Evolutionary conservation across 805 yeast species (phyloP).

Genomic region (Lipomyces lipofer): DNA sequence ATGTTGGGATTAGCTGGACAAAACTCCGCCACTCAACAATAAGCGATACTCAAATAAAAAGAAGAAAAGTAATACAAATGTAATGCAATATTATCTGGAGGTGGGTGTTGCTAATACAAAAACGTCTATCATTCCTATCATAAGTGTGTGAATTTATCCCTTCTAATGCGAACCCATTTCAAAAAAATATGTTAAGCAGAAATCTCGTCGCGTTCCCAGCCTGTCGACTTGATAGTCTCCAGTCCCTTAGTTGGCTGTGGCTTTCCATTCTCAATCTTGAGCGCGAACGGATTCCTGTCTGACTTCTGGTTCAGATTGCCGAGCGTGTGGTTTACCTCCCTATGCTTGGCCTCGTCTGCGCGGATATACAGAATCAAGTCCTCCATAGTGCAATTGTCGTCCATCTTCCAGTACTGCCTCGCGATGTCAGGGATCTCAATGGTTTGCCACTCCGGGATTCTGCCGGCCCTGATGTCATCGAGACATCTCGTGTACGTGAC

Average conservation of each 20-base stretch:
- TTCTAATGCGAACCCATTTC: neutral
- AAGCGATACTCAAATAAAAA: neutral
- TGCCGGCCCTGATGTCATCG: conserved; percentile 53
- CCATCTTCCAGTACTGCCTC: conserved; percentile 61
- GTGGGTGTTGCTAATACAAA: neutral
- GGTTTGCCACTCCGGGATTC: conserved; percentile 49
- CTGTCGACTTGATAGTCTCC: conserved; percentile 34
- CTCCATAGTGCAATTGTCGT: conserved; percentile 52
- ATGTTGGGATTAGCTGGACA: too few relatives aligned
- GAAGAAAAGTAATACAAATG: neutral
- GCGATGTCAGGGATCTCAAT: conserved; percentile 60
- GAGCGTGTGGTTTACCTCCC: conserved; percentile 77
- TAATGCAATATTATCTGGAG: neutral
- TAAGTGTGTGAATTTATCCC: too few relatives aligned
- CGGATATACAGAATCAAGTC: conserved; percentile 63
- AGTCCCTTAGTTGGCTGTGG: conserved; percentile 43
- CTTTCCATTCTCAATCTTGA: conserved; percentile 41
- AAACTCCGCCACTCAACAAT: neutral
- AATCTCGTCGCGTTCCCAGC: conserved; percentile 43
- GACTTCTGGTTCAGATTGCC: conserved; percentile 56
- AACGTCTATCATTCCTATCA: neutral
- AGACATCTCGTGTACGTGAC: conserved; percentile 64
- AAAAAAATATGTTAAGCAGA: conserved; percentile 34
- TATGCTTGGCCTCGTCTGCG: conserved; percentile 77
- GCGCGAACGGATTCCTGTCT: conserved; percentile 71